phyloP scores from a whole-genome alignment of 106 monocot genomes.

The Dendrobium nobile region DNA sequence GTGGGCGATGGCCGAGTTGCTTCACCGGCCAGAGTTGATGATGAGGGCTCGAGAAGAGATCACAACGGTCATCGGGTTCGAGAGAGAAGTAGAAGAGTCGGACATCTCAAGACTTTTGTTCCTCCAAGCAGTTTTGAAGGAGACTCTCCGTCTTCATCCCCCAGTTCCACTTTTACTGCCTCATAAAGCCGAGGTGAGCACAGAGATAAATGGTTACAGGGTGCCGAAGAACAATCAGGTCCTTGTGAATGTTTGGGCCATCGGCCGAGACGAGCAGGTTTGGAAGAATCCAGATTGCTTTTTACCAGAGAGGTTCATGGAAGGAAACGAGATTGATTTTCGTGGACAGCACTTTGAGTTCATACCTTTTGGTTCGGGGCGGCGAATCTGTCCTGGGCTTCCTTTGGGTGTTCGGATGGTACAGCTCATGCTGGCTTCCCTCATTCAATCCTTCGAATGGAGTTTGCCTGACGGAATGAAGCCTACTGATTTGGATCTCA shows the following conservation, averaged over 20 bases:
- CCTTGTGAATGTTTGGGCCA: conserved; percentile 8
- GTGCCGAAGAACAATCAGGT: neutral
- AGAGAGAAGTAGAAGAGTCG: conserved; percentile 26
- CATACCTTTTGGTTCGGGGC: conserved; percentile 15
- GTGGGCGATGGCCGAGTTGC: conserved; percentile 57
- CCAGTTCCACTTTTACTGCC: conserved; percentile 40
- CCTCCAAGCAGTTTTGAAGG: conserved; percentile 52
- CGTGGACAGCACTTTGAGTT: neutral
- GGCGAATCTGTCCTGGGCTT: conserved; percentile 13
- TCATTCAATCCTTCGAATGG: conserved; percentile 18
- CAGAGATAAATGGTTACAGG: neutral
- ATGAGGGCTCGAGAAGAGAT: conserved; percentile 26
- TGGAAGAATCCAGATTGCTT: conserved; percentile 5
- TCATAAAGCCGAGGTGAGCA: conserved; percentile 13
- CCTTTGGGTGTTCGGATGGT: conserved; percentile 14
- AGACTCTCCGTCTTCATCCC: conserved; percentile 44
- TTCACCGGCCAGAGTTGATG: conserved; percentile 22
- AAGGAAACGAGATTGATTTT: neutral
- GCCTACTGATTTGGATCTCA: conserved; percentile 4
- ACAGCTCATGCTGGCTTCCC: conserved; percentile 10
- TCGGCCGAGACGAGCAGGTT: neutral
- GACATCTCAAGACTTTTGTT: conserved; percentile 31
- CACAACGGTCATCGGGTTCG: conserved; percentile 10
- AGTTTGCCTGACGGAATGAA: neutral
- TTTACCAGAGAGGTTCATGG: conserved; percentile 9